Percentiles rank a stretch among this genome's conserved stretches.
phyloP scores from a whole-genome alignment of 2,329 filamentous ascomycete species.

The Lasiodiplodia citricola region DNA sequence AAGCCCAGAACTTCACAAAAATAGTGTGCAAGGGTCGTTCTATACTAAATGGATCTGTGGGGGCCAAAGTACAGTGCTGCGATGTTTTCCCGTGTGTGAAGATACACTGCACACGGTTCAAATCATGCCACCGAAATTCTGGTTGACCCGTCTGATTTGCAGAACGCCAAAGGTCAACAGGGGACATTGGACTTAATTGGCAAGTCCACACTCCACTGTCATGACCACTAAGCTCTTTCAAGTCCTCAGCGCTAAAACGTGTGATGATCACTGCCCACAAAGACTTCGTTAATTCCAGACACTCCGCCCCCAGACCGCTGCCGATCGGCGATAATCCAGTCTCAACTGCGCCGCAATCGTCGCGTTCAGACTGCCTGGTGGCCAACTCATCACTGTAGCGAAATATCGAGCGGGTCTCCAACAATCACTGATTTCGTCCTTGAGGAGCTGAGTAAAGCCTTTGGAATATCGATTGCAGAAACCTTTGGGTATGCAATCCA shows the following conservation, averaged over 20 bases:
- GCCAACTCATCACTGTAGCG: too few species aligned
- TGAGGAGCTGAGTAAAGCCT: too few species aligned
- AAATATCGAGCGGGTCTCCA: too few species aligned
- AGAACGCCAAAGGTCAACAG: background rate
- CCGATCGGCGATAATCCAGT: background rate
- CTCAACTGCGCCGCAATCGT: background rate
- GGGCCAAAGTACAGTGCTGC: too few species aligned
- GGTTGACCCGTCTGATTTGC: background rate
- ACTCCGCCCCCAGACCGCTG: background rate
- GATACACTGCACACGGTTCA: background rate
- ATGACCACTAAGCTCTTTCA: background rate
- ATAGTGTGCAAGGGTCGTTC: background rate
- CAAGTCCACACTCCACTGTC: background rate
- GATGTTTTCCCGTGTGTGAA: too few species aligned
- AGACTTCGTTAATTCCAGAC: background rate
- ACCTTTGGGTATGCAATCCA: too few species aligned
- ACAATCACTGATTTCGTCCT: too few species aligned
- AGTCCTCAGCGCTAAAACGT: background rate
- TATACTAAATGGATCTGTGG: too few species aligned
- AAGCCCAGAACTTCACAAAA: background rate
- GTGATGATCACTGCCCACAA: background rate
- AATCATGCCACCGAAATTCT: background rate
- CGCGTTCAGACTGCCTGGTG: background rate
- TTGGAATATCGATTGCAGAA: too few species aligned
- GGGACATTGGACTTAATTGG: too few species aligned